Conservation (phyloP, 495 filamentous ascomycete genomes). For the Penicillium manginii region DNA sequence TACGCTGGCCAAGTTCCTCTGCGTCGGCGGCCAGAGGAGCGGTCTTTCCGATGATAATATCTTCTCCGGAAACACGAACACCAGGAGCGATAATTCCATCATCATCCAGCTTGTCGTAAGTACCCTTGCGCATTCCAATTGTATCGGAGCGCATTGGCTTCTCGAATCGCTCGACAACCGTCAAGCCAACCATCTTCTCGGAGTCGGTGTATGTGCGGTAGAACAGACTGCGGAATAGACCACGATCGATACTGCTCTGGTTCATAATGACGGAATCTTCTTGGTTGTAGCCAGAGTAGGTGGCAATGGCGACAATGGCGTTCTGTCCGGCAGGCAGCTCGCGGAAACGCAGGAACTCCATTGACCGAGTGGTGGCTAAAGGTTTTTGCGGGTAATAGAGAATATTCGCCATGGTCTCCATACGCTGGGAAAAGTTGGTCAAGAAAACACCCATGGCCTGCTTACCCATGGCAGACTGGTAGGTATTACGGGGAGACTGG, state of each 20-base stretch:
- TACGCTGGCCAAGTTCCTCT: slow-evolving; percentile 91
- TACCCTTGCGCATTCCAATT: slow-evolving; percentile 87
- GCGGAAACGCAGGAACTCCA: slow-evolving; percentile 98
- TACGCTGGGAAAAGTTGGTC: slow-evolving; percentile 91
- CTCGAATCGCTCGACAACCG: slow-evolving; percentile 88
- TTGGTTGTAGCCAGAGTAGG: slow-evolving; percentile 99
- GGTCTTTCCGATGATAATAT: slow-evolving; percentile 99
- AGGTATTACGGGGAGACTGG: slow-evolving; percentile 97
- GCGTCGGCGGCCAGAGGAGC: slow-evolving; percentile 89
- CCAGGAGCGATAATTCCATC: slow-evolving; percentile 94
- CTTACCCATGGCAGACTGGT: slow-evolving; percentile 99
- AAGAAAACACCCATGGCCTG: slow-evolving; percentile 99
- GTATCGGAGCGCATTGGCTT: slow-evolving; percentile 90
- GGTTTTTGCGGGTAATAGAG: slow-evolving; percentile 99
- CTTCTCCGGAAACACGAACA: slow-evolving; percentile 91
- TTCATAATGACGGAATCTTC: slow-evolving; percentile 99
- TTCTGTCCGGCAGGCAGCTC: slow-evolving; percentile 98
- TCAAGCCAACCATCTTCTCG: slow-evolving; percentile 91
- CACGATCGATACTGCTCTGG: slow-evolving; percentile 96
- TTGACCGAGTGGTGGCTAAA: slow-evolving; percentile 90
- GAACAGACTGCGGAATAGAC: slow-evolving; percentile 96
- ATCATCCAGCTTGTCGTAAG: slow-evolving; percentile 96
- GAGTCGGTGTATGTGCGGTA: slow-evolving; percentile 95
- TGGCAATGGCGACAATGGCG: slow-evolving; percentile 95
- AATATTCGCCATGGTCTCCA: slow-evolving; percentile 99